Evolutionary conservation across 306 rosid genomes (phyloP).

Genomic region (Fragaria iinumae): DNA sequence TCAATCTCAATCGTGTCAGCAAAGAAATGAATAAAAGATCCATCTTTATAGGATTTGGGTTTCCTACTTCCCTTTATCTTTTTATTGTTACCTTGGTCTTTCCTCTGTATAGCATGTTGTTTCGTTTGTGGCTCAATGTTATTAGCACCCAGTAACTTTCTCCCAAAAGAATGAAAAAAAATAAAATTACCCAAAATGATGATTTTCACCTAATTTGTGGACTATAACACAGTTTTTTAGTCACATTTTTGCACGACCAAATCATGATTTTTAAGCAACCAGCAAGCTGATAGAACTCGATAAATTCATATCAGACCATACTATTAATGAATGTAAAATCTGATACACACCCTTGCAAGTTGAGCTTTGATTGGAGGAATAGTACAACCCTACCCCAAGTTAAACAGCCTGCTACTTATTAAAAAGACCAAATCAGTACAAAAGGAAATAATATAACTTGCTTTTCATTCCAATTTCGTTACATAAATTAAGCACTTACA

Average conservation of each 20-base stretch:
- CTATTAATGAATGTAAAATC: not conserved
- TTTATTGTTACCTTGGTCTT: not conserved
- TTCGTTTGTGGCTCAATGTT: not conserved
- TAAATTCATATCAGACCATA: not conserved
- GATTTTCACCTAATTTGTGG: not conserved
- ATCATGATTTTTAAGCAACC: no score
- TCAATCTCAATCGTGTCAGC: not conserved
- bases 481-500: slow-evolving; percentile 25
- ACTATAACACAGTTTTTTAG: not conserved
- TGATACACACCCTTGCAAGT: not conserved
- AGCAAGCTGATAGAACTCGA: no score
- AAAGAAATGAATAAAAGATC: slow-evolving; percentile 5
- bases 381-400: not conserved
- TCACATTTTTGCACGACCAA: not conserved
- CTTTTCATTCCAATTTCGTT: slow-evolving; percentile 11
- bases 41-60: not conserved
- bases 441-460: not conserved
- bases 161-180: no score
- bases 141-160: not conserved
- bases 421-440: slow-evolving; percentile 1
- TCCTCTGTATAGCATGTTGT: not conserved
- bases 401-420: not conserved
- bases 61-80: not conserved
- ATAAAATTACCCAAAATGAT: no score
- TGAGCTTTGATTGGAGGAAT: not conserved